Conservation (phyloP, 1,284 basidiomycete genomes). For the Leccinum ponderosum region DNA sequence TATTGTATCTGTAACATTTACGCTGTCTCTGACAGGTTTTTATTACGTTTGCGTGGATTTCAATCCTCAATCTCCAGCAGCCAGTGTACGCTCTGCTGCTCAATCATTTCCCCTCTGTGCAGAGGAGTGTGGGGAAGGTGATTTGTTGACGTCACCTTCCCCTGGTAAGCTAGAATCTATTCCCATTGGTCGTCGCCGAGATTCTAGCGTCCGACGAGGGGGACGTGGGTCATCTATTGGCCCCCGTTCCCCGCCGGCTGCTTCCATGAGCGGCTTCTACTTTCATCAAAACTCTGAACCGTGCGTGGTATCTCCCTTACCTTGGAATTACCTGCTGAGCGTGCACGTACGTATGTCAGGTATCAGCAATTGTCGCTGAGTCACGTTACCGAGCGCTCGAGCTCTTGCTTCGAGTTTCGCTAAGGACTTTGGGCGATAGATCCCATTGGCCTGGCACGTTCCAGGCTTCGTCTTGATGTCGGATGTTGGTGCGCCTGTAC, state of each 20-base stretch:
- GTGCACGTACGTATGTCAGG: conserved; percentile 35
- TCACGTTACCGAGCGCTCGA: conserved; percentile 56
- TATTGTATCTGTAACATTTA: background rate
- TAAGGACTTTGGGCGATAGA: conserved; percentile 33
- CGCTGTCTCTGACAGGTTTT: conserved; percentile 55
- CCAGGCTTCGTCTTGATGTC: background rate
- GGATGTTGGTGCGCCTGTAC: conserved; percentile 5
- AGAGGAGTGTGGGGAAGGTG: conserved; percentile 32
- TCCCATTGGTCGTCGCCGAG: conserved; percentile 41
- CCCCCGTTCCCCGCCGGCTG: conserved; percentile 47
- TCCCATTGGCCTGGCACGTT: background rate
- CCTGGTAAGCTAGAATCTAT: conserved; percentile 37
- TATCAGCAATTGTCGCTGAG: conserved; percentile 66
- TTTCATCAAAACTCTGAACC: conserved; percentile 91
- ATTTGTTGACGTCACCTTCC: conserved; percentile 24
- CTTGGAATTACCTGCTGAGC: conserved; percentile 13
- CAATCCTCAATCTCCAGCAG: conserved; percentile 51
- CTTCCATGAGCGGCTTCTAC: conserved; percentile 89
- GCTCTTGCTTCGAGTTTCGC: conserved; percentile 68
- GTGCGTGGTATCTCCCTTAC: conserved; percentile 46
- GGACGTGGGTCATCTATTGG: conserved; percentile 41
- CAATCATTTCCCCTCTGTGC: conserved; percentile 36
- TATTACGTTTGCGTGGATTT: conserved; percentile 87
- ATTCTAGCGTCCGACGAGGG: conserved; percentile 44
- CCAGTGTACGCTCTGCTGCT: conserved; percentile 30